Evolutionary conservation across 306 rosid genomes (phyloP).

Genomic region (Erythrophleum fordii): DNA sequence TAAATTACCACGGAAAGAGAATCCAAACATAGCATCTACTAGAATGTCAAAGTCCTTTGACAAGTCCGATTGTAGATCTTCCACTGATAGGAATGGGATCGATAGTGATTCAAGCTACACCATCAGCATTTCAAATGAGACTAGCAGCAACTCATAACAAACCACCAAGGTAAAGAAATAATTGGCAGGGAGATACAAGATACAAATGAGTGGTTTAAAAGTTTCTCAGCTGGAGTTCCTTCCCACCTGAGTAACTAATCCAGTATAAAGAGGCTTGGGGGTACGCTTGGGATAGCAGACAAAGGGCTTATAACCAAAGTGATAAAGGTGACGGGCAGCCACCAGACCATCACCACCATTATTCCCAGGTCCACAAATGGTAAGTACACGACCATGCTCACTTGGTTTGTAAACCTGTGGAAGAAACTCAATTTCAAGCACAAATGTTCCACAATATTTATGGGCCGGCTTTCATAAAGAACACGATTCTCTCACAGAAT

Average conservation of each 20-base stretch:
- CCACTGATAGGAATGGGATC: constrained; percentile 81
- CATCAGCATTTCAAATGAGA: constrained; percentile 48
- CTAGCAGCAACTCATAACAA: constrained; percentile 10
- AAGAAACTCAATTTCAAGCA: constrained; percentile 31
- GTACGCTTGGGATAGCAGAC: constrained; percentile 90
- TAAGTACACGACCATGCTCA: constrained; percentile 75
- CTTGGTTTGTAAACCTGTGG: constrained; percentile 71
- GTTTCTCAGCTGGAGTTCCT: constrained; percentile 26
- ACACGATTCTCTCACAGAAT: not conserved
- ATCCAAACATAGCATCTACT: constrained; percentile 91
- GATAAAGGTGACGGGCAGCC: constrained; percentile 92
- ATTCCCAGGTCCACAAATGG: constrained; percentile 96
- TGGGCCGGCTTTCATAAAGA: constrained; percentile 13
- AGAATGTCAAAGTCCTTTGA: constrained; percentile 74
- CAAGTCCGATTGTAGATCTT: constrained; percentile 73
- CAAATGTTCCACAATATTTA: not conserved
- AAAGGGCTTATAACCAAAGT: constrained; percentile 80
- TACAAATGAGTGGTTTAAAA: not conserved
- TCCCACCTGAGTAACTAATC: constrained; percentile 89
- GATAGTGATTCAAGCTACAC: constrained; percentile 86
- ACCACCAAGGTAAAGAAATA: not conserved
- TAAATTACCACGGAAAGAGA: constrained; percentile 88
- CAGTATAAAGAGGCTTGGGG: constrained; percentile 79
- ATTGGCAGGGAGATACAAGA: constrained; percentile 15
- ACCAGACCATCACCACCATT: constrained; percentile 98